These are phyloP conservation scores for Davidsoniella virescens DNA, from an alignment of 2,329 filamentous ascomycete genomes.

Conservation along the genomic window DNA sequence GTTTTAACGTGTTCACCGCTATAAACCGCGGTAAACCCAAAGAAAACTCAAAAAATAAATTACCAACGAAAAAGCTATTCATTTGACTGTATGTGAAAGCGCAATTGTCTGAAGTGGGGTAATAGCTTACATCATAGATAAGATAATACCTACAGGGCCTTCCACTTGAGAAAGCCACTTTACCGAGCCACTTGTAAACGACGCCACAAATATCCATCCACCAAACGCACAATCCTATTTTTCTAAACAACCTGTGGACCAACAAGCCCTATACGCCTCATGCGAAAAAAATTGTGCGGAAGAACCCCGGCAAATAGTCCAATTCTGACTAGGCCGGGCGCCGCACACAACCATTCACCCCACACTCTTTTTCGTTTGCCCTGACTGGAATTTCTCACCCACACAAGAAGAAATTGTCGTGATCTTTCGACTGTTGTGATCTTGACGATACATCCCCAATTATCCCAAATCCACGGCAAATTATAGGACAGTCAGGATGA, in stretches of 20 bases:
- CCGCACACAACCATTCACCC: conserved; percentile 13
- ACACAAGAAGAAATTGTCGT: conserved; percentile 24
- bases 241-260: conserved; percentile 7
- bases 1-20: too few relatives aligned
- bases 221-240: conserved; percentile 2
- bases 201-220: too few relatives aligned
- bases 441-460: conserved; percentile 13
- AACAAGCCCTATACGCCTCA: conserved; percentile 12
- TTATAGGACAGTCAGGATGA: conserved; percentile 67
- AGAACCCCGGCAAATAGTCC: conserved; percentile 10
- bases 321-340: conserved; percentile 6
- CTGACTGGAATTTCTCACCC: conserved; percentile 28
- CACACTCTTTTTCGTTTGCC: conserved; percentile 17
- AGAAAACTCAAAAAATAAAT: too few relatives aligned
- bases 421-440: conserved; percentile 18
- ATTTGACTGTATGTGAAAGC: too few relatives aligned
- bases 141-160: too few relatives aligned
- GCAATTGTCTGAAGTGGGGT: too few relatives aligned
- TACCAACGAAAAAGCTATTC: too few relatives aligned
- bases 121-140: too few relatives aligned
- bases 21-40: too few relatives aligned
- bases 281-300: conserved; percentile 11
- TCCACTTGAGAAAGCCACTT: too few relatives aligned
- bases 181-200: too few relatives aligned
- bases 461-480: conserved; percentile 19